Base-by-base conservation (phyloP, 768 basidiomycete genomes). In the Auriscalpium orientale region DNA sequence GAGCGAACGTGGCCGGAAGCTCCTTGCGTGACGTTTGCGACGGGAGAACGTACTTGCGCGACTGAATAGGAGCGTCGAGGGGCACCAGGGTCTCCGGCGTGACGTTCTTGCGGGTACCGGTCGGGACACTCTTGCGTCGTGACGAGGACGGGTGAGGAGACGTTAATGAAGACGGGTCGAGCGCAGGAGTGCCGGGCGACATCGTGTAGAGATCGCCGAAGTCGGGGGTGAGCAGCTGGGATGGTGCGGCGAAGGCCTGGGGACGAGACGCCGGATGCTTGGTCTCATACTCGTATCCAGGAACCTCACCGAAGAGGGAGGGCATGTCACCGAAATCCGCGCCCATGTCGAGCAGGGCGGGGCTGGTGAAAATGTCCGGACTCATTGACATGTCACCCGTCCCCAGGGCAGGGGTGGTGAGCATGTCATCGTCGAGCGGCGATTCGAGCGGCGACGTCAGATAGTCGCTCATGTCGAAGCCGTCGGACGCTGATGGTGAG, bases 1-100 rank as follows among this genome's bases (percentile, higher is more conserved):
- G 78, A 61, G 76, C 79, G 62, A 89, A 89, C 37, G 80, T 82
- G 0, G 82, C 85, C 1, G 91, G 89, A 21, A 91, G 68, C 43
- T 84, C 83, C 71, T 91, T 93, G 51, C 84, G 78, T 15, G 91
- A 91, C 0, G 92, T 94, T 1, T 76, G 67, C 0, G 89, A 91
- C 0, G 88, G 84, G 0, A 77, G 78, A 15, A 81, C 63, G 64
- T 93, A 94, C n/a, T 79, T 79, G 59, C 91, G 83, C 0, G 79
- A 46, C 65, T 94, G 91, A 1, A 86, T 90, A 0, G 91, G 92
- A 1, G 91, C 91, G 52, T 87, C 82, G 62, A 84, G 66, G 20
- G 85, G 78, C 21, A 93, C 79, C 20, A 91, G 78, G 2, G 76
- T 64, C 35, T 79, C 79, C 3, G 89, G 84, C 4, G 79, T 80